Conservation (phyloP, 2,329 filamentous ascomycete genomes). For the Rutstroemia sp. region DNA sequence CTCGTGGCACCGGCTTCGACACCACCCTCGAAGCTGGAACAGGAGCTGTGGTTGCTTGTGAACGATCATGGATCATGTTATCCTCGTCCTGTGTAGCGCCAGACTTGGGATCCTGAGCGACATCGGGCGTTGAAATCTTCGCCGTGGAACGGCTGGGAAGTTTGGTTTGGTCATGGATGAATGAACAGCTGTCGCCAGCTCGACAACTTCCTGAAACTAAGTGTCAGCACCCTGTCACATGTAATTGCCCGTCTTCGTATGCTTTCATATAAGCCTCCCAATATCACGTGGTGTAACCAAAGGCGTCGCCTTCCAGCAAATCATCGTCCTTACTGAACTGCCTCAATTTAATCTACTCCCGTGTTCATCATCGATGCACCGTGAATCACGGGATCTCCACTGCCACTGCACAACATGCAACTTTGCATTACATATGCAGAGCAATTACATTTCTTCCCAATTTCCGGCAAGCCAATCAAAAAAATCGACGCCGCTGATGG, state of each 20-base stretch:
- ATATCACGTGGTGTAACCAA: constrained; percentile 24
- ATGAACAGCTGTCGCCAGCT: constrained; percentile 43
- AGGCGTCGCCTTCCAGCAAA: constrained; percentile 9
- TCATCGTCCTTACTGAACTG: not conserved
- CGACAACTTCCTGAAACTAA: constrained; percentile 38
- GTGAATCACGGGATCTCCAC: constrained; percentile 24
- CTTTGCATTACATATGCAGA: constrained; percentile 18
- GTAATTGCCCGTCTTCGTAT: constrained; percentile 12
- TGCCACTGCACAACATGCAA: constrained; percentile 24
- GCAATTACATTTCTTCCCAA: constrained; percentile 7
- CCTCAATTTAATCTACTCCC: constrained; percentile 8
- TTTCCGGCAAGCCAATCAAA: constrained; percentile 22
- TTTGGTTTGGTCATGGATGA: constrained; percentile 36
- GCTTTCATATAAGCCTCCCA: constrained; percentile 9
- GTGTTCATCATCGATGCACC: constrained; percentile 15
- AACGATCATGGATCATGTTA: constrained; percentile 23
- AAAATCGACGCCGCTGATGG: constrained; percentile 17
- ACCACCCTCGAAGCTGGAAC: constrained; percentile 42
- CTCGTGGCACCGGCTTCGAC: constrained; percentile 56
- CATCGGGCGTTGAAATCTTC: constrained; percentile 11
- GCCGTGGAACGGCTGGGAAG: constrained; percentile 14
- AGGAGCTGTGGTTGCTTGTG: constrained; percentile 28
- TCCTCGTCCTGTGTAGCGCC: constrained; percentile 3
- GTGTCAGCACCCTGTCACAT: constrained; percentile 20
- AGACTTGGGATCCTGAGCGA: constrained; percentile 11